phyloP scores from a whole-genome alignment of 1,284 basidiomycete genomes.

The Quambalaria eucalypti region DNA sequence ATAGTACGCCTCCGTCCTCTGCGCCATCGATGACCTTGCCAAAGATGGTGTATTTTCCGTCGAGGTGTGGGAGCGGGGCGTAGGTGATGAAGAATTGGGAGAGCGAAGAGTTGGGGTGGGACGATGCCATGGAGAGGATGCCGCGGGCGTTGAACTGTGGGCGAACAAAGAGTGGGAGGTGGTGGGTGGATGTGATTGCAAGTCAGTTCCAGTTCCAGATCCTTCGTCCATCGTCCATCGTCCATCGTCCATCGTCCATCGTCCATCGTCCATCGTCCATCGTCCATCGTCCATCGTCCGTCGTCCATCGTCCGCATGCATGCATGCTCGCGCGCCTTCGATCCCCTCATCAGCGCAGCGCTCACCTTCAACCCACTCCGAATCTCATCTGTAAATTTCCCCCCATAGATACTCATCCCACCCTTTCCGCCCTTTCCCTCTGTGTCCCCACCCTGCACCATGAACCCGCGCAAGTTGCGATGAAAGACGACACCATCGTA shows the following conservation, averaged over 20 bases:
- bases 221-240: too few species aligned
- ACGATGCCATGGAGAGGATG: conserved; percentile 1
- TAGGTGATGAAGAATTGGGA: conserved; percentile 42
- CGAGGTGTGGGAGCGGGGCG: conserved; percentile 35
- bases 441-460: neutral
- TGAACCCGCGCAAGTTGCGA: neutral
- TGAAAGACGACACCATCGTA: neutral
- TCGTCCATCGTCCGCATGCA: too few species aligned
- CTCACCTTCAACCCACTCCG: conserved; percentile 1
- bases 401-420: conserved; percentile 1
- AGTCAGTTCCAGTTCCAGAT: too few species aligned
- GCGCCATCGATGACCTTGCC: conserved; percentile 42
- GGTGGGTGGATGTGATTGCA: neutral
- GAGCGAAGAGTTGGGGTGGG: neutral
- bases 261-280: too few species aligned
- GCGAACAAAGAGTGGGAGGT: neutral
- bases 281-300: too few species aligned
- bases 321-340: too few species aligned
- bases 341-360: too few species aligned
- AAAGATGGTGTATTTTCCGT: conserved; percentile 42
- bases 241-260: too few species aligned
- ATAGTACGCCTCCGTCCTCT: conserved; percentile 31
- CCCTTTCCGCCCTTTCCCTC: neutral
- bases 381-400: neutral
- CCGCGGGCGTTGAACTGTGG: neutral